Evolutionary conservation across 2,329 filamentous ascomycete genomes (phyloP).

Genomic region (Pestalotiopsis sp.): DNA sequence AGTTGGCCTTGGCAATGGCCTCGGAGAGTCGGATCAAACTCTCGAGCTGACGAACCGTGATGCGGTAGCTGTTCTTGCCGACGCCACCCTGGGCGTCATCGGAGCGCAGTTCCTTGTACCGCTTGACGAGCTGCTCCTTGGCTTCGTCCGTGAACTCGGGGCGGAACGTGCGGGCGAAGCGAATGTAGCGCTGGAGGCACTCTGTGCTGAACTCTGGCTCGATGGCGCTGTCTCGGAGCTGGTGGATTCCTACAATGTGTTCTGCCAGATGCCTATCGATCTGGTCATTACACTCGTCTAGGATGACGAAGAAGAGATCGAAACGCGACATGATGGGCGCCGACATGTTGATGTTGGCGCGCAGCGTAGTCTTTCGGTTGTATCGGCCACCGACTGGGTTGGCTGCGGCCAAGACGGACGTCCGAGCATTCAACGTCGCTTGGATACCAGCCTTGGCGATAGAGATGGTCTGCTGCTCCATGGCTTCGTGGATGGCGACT

Average conservation of each 20-base stretch:
- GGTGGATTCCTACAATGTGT: constrained; percentile 94
- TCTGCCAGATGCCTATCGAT: constrained; percentile 89
- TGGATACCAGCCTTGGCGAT: constrained; percentile 99
- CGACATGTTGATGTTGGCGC: constrained; percentile 97
- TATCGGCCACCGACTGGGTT: constrained; percentile 97
- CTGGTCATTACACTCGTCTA: constrained; percentile 93
- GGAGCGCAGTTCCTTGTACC: constrained; percentile 92
- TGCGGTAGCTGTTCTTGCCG: constrained; percentile 93
- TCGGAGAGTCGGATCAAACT: constrained; percentile 94
- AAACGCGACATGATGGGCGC: constrained; percentile 99
- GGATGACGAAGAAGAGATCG: constrained; percentile 96
- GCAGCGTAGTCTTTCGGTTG: constrained; percentile 91
- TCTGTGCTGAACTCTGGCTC: constrained; percentile 94
- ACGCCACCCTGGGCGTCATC: constrained; percentile 94
- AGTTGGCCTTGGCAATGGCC: constrained; percentile 98
- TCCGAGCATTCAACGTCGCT: constrained; percentile 93
- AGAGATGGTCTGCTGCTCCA: constrained; percentile 99
- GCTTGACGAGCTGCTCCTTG: constrained; percentile 80
- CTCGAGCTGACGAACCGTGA: constrained; percentile 94
- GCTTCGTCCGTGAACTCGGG: constrained; percentile 90
- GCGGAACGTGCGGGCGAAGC: constrained; percentile 92
- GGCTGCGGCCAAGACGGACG: constrained; percentile 91
- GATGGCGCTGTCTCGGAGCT: constrained; percentile 87
- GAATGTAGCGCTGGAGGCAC: constrained; percentile 94
- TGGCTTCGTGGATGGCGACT: constrained; percentile 98